Evolutionary conservation across 1,284 basidiomycete species (phyloP).

Genomic region (Ustilago nuda): DNA sequence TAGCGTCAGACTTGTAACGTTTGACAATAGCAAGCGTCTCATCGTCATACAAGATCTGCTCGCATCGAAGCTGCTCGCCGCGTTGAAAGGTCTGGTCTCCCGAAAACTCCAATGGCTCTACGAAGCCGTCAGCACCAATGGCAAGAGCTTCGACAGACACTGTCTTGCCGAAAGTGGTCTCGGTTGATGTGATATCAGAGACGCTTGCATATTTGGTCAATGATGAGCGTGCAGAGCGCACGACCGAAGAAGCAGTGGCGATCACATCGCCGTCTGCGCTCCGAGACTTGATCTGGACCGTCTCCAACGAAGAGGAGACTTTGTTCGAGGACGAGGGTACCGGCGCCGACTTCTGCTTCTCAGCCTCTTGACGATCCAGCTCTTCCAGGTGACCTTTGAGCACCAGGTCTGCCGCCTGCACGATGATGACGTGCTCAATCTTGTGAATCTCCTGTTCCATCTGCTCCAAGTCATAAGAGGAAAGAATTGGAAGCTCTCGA

Average conservation of each 20-base stretch:
- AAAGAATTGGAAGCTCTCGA: slow-evolving; percentile 79
- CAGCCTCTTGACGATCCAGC: slow-evolving; percentile 27
- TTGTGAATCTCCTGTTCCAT: slow-evolving; percentile 84
- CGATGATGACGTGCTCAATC: slow-evolving; percentile 90
- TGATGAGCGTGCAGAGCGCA: slow-evolving; percentile 10
- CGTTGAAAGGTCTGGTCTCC: slow-evolving; percentile 46
- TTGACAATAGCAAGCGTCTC: slow-evolving; percentile 49
- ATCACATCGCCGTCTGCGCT: slow-evolving; percentile 14
- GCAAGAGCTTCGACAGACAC: slow-evolving; percentile 42
- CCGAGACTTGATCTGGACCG: slow-evolving; percentile 9
- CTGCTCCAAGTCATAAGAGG: slow-evolving; percentile 78
- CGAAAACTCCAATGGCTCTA: slow-evolving; percentile 27
- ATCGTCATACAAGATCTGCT: slow-evolving; percentile 50
- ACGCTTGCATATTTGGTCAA: slow-evolving; percentile 12
- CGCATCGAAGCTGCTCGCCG: slow-evolving; percentile 44
- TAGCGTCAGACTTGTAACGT: slow-evolving; percentile 34
- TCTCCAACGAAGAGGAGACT: slow-evolving; percentile 12
- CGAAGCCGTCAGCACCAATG: slow-evolving; percentile 49
- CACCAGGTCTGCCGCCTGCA: slow-evolving; percentile 72
- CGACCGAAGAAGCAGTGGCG: slow-evolving; percentile 15
- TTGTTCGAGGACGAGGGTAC: background rate
- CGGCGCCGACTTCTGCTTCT: slow-evolving; percentile 12
- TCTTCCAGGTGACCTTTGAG: slow-evolving; percentile 45
- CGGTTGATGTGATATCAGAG: background rate
- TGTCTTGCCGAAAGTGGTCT: slow-evolving; percentile 12